Evolutionary conservation across 2,329 filamentous ascomycete species (phyloP).

Genomic region (Parascedosporium putredinis): DNA sequence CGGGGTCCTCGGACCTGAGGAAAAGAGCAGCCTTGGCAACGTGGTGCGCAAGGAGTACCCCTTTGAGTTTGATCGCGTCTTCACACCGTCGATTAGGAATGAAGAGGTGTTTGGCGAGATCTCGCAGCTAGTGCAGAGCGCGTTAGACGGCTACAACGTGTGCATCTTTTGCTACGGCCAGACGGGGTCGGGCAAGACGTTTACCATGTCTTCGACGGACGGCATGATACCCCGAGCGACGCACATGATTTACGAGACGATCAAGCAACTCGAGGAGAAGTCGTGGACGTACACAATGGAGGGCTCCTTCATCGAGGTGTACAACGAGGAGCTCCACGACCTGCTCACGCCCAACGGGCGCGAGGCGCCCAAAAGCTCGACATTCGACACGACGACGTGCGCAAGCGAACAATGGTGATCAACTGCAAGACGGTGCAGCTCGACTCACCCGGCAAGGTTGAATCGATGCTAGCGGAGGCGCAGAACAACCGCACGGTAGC

Average conservation of each 20-base stretch:
- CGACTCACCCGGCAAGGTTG: conserved; percentile 69
- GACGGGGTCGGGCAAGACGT: conserved; percentile 93
- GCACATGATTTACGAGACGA: conserved; percentile 85
- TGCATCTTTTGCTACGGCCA: conserved; percentile 99
- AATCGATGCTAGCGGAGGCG: conserved; percentile 69
- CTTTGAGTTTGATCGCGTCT: conserved; percentile 91
- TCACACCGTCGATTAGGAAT: conserved; percentile 68
- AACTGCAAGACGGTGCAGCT: conserved; percentile 70
- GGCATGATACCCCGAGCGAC: conserved; percentile 95
- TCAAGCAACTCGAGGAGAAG: conserved; percentile 73
- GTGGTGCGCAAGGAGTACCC: conserved; percentile 68
- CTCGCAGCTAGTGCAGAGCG: conserved; percentile 90
- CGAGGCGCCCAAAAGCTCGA: conserved; percentile 69
- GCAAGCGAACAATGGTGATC: conserved; percentile 71
- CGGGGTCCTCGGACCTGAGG: conserved; percentile 70
- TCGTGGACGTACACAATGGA: conserved; percentile 94
- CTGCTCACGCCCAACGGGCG: conserved; percentile 51
- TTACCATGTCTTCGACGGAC: conserved; percentile 83
- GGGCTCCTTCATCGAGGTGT: conserved; percentile 92
- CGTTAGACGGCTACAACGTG: conserved; percentile 94
- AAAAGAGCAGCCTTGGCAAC: conserved; percentile 68
- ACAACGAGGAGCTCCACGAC: conserved; percentile 95
- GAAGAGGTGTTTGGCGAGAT: conserved; percentile 90
- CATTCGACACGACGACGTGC: conserved; percentile 74
- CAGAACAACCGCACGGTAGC: conserved; percentile 83